These are phyloP conservation scores for Candida adriatica DNA, from an alignment of 805 yeast genomes.

Conservation along the genomic window DNA sequence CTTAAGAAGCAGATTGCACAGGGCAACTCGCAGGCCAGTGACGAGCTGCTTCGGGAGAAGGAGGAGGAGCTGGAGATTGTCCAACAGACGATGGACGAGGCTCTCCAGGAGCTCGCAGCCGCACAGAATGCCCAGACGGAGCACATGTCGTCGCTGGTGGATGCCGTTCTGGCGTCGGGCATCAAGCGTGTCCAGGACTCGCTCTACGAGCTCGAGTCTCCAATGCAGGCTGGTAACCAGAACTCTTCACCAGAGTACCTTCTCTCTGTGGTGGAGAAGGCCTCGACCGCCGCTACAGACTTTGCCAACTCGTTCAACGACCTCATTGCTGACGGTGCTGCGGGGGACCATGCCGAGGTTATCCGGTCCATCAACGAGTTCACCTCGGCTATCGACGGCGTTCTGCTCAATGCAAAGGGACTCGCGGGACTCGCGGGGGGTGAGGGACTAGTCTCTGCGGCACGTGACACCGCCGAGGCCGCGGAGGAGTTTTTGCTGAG, in stretches of 20 bases:
- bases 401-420: constrained; percentile 66
- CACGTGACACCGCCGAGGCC: constrained; percentile 52
- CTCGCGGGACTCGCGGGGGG: constrained; percentile 47
- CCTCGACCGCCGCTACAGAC: constrained; percentile 66
- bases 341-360: constrained; percentile 52
- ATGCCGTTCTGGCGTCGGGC: constrained; percentile 63
- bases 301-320: constrained; percentile 73
- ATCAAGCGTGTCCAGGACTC: constrained; percentile 69
- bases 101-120: constrained; percentile 52
- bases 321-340: constrained; percentile 69
- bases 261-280: constrained; percentile 61
- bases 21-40: constrained; percentile 28
- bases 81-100: constrained; percentile 73
- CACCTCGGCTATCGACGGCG: constrained; percentile 53
- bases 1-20: constrained; percentile 32
- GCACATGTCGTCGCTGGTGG: constrained; percentile 51
- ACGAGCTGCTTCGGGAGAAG: constrained; percentile 49
- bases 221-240: constrained; percentile 77
- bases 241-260: constrained; percentile 66
- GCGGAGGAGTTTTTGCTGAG: constrained; percentile 57
- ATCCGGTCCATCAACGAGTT: constrained; percentile 59
- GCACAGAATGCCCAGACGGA: constrained; percentile 40
- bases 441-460: constrained; percentile 39
- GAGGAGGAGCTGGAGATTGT: constrained; percentile 75
- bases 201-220: constrained; percentile 62